Evolutionary conservation across 352 stramenopile species (phyloP), one percentile per base, ranked within the genome.

Genomic region (Blastocystis sp.): DNA sequence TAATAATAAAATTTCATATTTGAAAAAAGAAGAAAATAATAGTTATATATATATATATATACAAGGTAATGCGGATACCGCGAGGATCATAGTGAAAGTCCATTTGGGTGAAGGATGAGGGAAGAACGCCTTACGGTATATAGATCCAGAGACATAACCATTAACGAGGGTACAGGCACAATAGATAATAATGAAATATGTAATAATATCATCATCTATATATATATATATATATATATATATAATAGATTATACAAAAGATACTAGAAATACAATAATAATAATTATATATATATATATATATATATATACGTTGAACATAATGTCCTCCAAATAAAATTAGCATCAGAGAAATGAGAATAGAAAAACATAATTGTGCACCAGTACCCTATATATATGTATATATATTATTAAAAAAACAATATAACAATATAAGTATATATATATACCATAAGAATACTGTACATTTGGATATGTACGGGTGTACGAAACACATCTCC

Each of bases 321-420:
- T 62, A 62, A 11, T 10, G n/a, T 13, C 23, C 16, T 4, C 39
- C 86, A 34, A 94, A 67, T 24, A 96, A 80, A 23, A 81, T 82
- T 6, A 96, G 75, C 19, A 90, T 86, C 48, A 93, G 88, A 21
- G 83, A 92, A 16, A 97, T 80, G 67, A 95, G 93, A 58, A 93
- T 69, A 7, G 55, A 36, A 21, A 75, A 65, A 6, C 72, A 58
- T 16, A 82, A 59, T 16, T 98, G 90, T 21, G 82, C 86, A 25
- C 90, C 90, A 0, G 87, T 93, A 34, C 89, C 90, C n/a, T n/a
- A n/a, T n/a, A n/a, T n/a, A n/a, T n/a, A n/a, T n/a, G n/a, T n/a
- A n/a, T n/a, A n/a, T n/a, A n/a, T n/a, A n/a, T n/a, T n/a, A n/a
- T n/a, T n/a, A n/a, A n/a, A n/a, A n/a, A n/a, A n/a, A n/a, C n/a